A percentile compares a stretch with the other conserved stretches of the same genome.
These are phyloP conservation scores for Pseudoneurospora amorphoporcata DNA, from an alignment of 495 filamentous ascomycete species.

Conservation along the genomic window DNA sequence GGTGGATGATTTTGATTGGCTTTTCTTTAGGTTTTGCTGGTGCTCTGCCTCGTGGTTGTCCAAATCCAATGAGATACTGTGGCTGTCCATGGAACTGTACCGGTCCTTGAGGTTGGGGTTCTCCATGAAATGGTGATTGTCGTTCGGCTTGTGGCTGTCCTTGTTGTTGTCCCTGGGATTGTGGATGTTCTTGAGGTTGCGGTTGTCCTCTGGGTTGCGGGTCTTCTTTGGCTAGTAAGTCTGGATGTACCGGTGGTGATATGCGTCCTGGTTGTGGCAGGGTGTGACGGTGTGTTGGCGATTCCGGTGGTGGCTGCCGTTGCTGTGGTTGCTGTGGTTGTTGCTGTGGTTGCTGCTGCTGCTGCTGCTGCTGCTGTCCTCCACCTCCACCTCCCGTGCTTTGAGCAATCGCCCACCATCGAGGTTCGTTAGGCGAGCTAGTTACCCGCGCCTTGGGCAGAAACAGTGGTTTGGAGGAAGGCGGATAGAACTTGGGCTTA, in stretches of 20 bases:
- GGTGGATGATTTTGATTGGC: not conserved
- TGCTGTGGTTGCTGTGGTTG: not conserved
- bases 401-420: not conserved
- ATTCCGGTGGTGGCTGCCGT: too few relatives aligned
- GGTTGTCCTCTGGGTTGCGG: too few relatives aligned
- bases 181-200: too few relatives aligned
- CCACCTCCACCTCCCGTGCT: not conserved
- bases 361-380: not conserved
- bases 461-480: not conserved
- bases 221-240: too few relatives aligned
- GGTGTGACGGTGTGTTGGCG: too few relatives aligned
- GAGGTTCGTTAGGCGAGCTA: not conserved
- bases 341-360: not conserved
- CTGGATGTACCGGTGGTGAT: too few relatives aligned
- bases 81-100: not conserved
- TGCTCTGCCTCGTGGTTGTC: not conserved
- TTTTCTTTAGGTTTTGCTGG: not conserved
- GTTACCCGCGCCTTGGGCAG: not conserved
- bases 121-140: too few relatives aligned
- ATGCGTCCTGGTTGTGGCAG: too few relatives aligned
- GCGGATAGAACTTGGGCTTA: not conserved
- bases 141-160: not conserved
- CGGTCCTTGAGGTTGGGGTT: not conserved
- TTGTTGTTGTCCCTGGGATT: not conserved
- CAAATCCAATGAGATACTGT: not conserved